Evolutionary conservation across 352 stramenopile genomes (phyloP), one percentile per base, ranked within the genome.

Genomic region (Phytophthora foliorum): DNA sequence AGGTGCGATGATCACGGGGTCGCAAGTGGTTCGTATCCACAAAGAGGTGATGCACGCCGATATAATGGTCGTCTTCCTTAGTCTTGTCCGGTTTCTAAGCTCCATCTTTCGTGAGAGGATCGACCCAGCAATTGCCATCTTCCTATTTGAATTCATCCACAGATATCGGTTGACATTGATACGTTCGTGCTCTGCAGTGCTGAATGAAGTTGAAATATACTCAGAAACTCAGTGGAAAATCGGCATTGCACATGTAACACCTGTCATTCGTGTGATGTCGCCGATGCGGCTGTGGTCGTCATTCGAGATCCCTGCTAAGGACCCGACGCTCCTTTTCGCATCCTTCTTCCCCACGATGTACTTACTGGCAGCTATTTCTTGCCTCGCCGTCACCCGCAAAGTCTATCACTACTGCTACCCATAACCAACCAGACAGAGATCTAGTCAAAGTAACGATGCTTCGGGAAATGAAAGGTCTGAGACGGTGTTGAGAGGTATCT

Each of bases 11-110:
- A n/a, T 72, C 16, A 45, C 55, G 1, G 41, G 50, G 1, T 36
- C 67, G 6, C 53, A 60, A 7, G 22, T 21, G 3, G 36, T 74
- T 1, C 41, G 27, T 3, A 59, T 68, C 14, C 70, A 80, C 56
- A 52, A 71, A 16, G 51, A 63, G 17, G 34, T 77, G 44, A 59
- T 80, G 31, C 72, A 67, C 17, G 72, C 68, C 14, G 68, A 80
- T 27, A 50, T 80, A 7, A 42, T 67, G 34, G 58, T 55, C 8
- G 17, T 74, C 2, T 70, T 61, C 46, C 48, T 74, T 1, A 41
- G 53, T 39, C 6, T 68, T 2, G 49, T 58, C 4, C 55, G 59
- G 14, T 36, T 74, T 38, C 22, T 74, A 3, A 62, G 53, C 41
- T 36, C 51, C 2, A 29, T 65, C 10, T 50, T 69, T 3, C 54